phyloP scores from a whole-genome alignment of 208 protist genomes.

The Wallacemonas sp. region DNA sequence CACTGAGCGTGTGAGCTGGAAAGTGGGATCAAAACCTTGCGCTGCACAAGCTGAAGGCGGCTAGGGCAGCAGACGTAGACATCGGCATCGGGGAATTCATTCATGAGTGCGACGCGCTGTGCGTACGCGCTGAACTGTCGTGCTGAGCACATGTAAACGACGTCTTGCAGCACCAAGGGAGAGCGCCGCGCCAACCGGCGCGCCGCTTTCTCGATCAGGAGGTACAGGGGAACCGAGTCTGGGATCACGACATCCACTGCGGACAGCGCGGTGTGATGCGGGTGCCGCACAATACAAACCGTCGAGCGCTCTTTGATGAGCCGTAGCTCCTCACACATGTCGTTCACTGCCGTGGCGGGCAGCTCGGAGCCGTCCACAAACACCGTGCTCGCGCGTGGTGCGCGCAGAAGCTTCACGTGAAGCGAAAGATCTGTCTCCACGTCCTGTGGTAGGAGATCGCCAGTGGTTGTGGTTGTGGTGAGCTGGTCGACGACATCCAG shows the following conservation, averaged over 20 bases:
- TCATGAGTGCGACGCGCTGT: constrained; percentile 40
- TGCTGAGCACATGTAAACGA: constrained; percentile 81
- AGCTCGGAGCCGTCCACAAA: constrained; percentile 83
- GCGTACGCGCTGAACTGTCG: constrained; percentile 57
- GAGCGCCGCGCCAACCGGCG: constrained; percentile 38
- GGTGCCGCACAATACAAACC: constrained; percentile 51
- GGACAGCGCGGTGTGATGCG: constrained; percentile 35
- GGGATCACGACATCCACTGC: constrained; percentile 49
- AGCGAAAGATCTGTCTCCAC: constrained; percentile 54
- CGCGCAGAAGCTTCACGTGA: constrained; percentile 42
- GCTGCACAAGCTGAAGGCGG: constrained; percentile 49
- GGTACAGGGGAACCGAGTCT: constrained; percentile 50
- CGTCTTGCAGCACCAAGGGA: constrained; percentile 56
- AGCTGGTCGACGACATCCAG: constrained; percentile 34
- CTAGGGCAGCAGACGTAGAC: constrained; percentile 84
- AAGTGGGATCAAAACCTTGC: constrained; percentile 44
- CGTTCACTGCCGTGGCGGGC: constrained; percentile 41
- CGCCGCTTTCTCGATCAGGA: constrained; percentile 63
- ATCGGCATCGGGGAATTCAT: constrained; percentile 73
- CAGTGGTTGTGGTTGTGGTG: constrained; percentile 5
- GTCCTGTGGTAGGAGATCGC: too few relatives aligned
- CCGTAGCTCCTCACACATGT: constrained; percentile 61
- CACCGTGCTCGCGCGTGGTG: constrained; percentile 39
- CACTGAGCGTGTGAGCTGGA: constrained; percentile 27
- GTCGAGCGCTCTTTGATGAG: constrained; percentile 47